These are phyloP conservation scores for Olyra latifolia DNA, from an alignment of 176 grass and related monocot genomes.

Conservation along the genomic window DNA sequence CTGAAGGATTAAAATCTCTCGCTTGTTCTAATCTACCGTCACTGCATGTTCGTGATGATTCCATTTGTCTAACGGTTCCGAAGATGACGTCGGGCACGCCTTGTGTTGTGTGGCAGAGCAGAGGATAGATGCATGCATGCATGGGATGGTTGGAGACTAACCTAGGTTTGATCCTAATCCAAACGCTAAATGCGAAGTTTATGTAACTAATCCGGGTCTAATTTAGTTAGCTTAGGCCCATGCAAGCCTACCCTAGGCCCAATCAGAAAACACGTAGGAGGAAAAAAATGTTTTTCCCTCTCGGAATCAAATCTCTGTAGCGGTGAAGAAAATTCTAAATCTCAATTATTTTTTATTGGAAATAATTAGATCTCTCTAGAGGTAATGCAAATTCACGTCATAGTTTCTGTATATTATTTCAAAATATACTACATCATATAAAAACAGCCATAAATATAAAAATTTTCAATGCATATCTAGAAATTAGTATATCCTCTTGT, in stretches of 20 bases:
- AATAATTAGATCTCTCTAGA: background rate
- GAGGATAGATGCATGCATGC: background rate
- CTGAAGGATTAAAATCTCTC: conserved; percentile 2
- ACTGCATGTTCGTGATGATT: conserved; percentile 13
- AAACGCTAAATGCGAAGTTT: background rate
- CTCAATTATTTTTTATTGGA: background rate
- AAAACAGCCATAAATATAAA: no score
- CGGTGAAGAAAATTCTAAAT: background rate
- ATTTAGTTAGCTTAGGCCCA: background rate
- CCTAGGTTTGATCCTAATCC: background rate
- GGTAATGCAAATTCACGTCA: background rate
- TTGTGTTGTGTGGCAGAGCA: background rate
- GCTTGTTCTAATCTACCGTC: conserved; percentile 8
- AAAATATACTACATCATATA: no score
- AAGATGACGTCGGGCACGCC: background rate
- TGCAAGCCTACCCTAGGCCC: background rate
- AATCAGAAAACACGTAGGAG: background rate
- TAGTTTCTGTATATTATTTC: no score
- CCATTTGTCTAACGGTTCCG: background rate
- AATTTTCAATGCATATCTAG: no score
- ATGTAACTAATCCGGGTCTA: background rate
- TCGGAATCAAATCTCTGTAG: background rate
- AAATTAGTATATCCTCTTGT: no score
- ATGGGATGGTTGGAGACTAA: background rate
- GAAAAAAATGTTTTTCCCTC: background rate